Conservation (phyloP, 2,329 filamentous ascomycete species). For the Cladosporium velox region DNA sequence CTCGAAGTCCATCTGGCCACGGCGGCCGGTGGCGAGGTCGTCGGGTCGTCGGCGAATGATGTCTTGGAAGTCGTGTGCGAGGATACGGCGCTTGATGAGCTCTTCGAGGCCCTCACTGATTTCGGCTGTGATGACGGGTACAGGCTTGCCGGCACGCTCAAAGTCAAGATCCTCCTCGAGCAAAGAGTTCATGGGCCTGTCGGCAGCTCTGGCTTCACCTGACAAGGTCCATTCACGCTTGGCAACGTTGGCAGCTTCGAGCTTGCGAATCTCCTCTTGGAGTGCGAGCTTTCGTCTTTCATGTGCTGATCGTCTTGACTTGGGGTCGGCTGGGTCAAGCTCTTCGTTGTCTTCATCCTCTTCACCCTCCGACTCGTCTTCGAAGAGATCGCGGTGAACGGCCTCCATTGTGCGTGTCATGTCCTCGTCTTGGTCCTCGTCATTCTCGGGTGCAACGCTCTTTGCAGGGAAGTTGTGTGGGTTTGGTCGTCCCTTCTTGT, state of each 20-base stretch:
- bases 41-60: slow-evolving; percentile 80
- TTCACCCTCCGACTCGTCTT: slow-evolving; percentile 69
- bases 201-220: slow-evolving; percentile 80
- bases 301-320: slow-evolving; percentile 77
- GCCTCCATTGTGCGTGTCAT: slow-evolving; percentile 81
- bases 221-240: slow-evolving; percentile 89
- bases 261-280: slow-evolving; percentile 82
- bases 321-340: slow-evolving; percentile 66
- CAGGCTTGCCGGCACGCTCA: slow-evolving; percentile 90
- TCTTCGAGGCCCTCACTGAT: slow-evolving; percentile 89
- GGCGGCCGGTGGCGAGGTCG: slow-evolving; percentile 65
- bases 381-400: slow-evolving; percentile 87
- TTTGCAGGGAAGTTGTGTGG: slow-evolving; percentile 50
- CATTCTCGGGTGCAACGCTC: slow-evolving; percentile 37
- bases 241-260: slow-evolving; percentile 85
- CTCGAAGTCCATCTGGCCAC: slow-evolving; percentile 67
- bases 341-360: slow-evolving; percentile 61
- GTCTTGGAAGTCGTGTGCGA: slow-evolving; percentile 90
- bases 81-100: slow-evolving; percentile 88
- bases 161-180: slow-evolving; percentile 95
- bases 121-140: slow-evolving; percentile 90
- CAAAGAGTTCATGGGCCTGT: slow-evolving; percentile 86
- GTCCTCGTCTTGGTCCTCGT: slow-evolving; percentile 55
- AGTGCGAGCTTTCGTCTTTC: slow-evolving; percentile 85
- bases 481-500: slow-evolving; percentile 58